Evolutionary conservation across 1,139 yeast genomes (phyloP).

Genomic region (Taphrina wiesneri): DNA sequence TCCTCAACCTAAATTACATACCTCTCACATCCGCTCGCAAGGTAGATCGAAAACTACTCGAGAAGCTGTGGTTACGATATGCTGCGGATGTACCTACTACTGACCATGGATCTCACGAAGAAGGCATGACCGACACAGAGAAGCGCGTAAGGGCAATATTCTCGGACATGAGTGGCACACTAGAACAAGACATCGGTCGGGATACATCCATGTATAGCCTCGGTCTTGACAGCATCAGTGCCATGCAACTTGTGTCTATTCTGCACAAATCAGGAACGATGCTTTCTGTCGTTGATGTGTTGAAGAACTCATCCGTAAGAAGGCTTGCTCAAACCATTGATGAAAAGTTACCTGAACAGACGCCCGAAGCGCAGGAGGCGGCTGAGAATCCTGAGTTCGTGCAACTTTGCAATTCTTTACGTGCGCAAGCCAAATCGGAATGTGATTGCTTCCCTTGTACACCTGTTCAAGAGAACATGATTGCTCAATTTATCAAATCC

Average conservation of each 20-base stretch:
- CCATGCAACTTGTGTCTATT: constrained; percentile 37
- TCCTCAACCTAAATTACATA: constrained; percentile 36
- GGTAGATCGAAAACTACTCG: constrained; percentile 31
- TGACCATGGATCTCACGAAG: not conserved
- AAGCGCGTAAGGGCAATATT: constrained; percentile 32
- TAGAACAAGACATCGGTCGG: not conserved
- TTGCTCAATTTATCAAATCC: constrained; percentile 37
- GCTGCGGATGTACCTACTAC: not conserved
- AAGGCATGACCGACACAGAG: not conserved
- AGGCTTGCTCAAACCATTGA: constrained; percentile 16
- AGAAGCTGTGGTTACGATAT: not conserved
- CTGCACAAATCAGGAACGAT: constrained; percentile 17
- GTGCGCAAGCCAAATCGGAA: not conserved
- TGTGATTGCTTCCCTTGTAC: constrained; percentile 39
- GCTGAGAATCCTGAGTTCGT: not conserved
- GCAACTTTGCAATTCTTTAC: constrained; percentile 1
- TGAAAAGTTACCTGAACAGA: not conserved
- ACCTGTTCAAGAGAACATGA: constrained; percentile 40
- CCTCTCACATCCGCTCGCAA: constrained; percentile 41
- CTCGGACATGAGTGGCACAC: constrained; percentile 34
- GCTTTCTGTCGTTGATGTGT: constrained; percentile 37
- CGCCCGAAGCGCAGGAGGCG: not conserved
- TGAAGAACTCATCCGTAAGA: constrained; percentile 33
- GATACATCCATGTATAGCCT: constrained; percentile 37
- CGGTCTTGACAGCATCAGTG: constrained; percentile 41